Base-by-base conservation (phyloP, 257 asterid species). In the Euphrasia confusa region DNA sequence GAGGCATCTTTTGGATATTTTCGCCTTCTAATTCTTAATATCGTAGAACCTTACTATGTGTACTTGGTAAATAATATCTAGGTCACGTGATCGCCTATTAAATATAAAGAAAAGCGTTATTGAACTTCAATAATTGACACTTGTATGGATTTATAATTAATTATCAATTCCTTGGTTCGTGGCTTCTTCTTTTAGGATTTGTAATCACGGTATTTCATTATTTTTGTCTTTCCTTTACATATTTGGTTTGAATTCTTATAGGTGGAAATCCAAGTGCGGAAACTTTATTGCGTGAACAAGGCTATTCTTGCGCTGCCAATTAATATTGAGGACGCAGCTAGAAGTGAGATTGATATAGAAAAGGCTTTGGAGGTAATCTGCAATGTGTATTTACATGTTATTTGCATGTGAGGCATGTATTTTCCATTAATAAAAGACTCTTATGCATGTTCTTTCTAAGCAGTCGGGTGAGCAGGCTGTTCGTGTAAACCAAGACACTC, bases 401-500 rank as follows among this genome's bases (percentile, higher is more conserved):
- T 14, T 27, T 42, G 13, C 12, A 27, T 4, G n/a, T 21, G 8
- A 37, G 28, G 48, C 17, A 37, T 53, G 12, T 11, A 14, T 40
- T 21, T 7, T 17, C 24, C 10, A 2, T 54, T 50, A 18, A 10
- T 26, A 13, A 49, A 49, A 21, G 24, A 21, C 24, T 21, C 30
- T 44, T 1, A 0, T 32, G 55, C 54, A 53, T 72, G 18, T 62
- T 40, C 52, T 67, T 28, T 69, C 26, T 56, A 18, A 77, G 83
- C 83, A 90, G 98, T 87, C 80, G 15, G 95, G 94, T 8, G 84
- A 85, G 78, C 84, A 80, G 71, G 85, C 89, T 70, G 95, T 83
- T 62, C 93, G 93, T 59, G 97, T 92, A 26, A 86, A 89, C 72
- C 99, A 86, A 83, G 99, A 92, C 68, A 86, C 95, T 47, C 96